phyloP scores from a whole-genome alignment of 306 rosid genomes.

The Vicia faba region DNA sequence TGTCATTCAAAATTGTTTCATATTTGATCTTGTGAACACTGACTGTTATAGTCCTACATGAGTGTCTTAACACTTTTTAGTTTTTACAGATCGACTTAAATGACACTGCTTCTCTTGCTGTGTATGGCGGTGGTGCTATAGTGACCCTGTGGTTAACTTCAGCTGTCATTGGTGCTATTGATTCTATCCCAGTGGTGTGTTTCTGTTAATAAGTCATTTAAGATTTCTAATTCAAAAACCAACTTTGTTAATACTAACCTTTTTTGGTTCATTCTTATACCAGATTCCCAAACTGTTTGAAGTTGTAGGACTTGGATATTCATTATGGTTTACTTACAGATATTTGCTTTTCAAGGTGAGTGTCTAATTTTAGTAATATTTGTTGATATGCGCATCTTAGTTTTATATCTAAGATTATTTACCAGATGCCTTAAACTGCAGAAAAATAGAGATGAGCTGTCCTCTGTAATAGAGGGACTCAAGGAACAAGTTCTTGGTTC shows the following conservation, averaged over 20 bases:
- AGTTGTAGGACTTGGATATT: slow-evolving; percentile 79
- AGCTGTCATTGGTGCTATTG: slow-evolving; percentile 75
- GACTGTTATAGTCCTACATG: background rate
- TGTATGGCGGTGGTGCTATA: slow-evolving; percentile 60
- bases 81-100: slow-evolving; percentile 57
- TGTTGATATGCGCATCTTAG: background rate
- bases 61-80: background rate
- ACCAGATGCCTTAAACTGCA: slow-evolving; percentile 43
- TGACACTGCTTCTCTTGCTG: slow-evolving; percentile 42
- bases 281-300: slow-evolving; percentile 91
- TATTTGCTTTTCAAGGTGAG: slow-evolving; percentile 87
- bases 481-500: slow-evolving; percentile 75
- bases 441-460: slow-evolving; percentile 80
- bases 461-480: slow-evolving; percentile 63
- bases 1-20: no score
- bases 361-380: background rate
- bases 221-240: slow-evolving; percentile 2
- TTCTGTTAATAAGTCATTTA: background rate
- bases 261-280: slow-evolving; percentile 15
- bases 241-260: background rate
- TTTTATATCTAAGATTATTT: background rate
- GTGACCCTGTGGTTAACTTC: slow-evolving; percentile 68
- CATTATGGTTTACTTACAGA: slow-evolving; percentile 80
- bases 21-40: no score
- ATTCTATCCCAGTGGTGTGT: slow-evolving; percentile 83